Evolutionary conservation across 1,139 yeast species (phyloP), one percentile per base, ranked within the genome.

Genomic region (Torulaspora globosa): DNA sequence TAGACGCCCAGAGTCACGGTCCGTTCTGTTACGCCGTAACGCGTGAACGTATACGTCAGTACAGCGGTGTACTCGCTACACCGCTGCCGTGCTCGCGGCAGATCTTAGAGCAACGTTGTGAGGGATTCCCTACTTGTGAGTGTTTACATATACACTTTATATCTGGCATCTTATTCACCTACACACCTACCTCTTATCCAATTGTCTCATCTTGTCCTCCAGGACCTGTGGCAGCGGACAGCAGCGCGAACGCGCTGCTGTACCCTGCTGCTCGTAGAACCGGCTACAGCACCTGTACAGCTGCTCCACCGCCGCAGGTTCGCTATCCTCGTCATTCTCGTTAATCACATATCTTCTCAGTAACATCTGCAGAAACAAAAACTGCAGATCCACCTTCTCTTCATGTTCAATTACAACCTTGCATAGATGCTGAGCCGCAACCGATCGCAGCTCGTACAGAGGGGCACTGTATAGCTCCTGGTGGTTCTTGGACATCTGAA

Each of bases 1-100:
- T 76, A 83, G 94, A 85, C 90, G 83, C 92, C 94, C 94, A 84
- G 94, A 84, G 94, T 84, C 92, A 84, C 94, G 88, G 70, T 62
- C 59, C 63, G 63, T 57, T 53, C 58, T 53, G 49, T 55, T 55
- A 53, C 55, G 48, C 60, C 65, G 53, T 52, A 65, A 65, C 64
- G 55, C 31, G 65, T 66, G 65, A 59, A 66, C 67, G 64, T 54
- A 53, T 55, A 54, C 36, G 18, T 18, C 9, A 54, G 53, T 56
- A 55, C 60, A 62, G 65, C 59, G 56, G 48, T 52, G 55, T 54
- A 56, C 58, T 53, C 44, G 50, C 42, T 41, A 44, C 48, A 48
- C 47, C 54, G 46, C 63, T 71, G 76, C 78, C 86, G 94, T 84
- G 94, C 94, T 84, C 89, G 92, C 92, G 92, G 84, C 69, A 72